Percentiles rank a stretch among this genome's conserved stretches.
These are phyloP conservation scores for Pseudogymnoascus sp. DNA, from an alignment of 2,329 filamentous ascomycete species.

Conservation along the genomic window DNA sequence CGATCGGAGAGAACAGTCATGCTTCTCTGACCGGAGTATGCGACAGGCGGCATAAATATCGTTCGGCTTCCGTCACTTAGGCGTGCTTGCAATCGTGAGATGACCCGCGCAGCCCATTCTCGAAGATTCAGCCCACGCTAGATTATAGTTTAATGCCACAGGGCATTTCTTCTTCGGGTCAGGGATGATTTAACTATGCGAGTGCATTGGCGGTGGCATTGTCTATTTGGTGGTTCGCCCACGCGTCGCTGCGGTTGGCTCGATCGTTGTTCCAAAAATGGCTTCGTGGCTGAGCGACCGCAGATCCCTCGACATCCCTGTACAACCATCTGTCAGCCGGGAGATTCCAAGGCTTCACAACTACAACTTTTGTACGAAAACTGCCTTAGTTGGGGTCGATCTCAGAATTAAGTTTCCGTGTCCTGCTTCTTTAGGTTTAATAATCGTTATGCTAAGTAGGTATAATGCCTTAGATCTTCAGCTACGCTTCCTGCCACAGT, in stretches of 20 bases:
- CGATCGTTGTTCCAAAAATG: background rate
- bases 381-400: background rate
- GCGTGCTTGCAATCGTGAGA: background rate
- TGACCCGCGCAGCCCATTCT: background rate
- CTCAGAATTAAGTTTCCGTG: background rate
- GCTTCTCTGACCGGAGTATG: too few relatives aligned
- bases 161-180: background rate
- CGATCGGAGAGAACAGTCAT: background rate
- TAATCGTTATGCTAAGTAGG: background rate
- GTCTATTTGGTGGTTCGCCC: background rate
- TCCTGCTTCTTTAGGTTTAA: constrained; percentile 3
- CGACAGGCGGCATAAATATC: too few relatives aligned
- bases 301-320: background rate
- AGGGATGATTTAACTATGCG: background rate
- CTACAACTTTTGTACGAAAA: background rate
- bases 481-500: background rate
- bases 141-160: background rate
- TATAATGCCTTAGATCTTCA: background rate
- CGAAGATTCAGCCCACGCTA: background rate
- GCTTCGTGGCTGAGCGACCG: background rate
- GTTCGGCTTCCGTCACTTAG: background rate
- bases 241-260: background rate
- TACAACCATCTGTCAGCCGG: background rate
- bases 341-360: background rate
- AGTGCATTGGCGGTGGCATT: background rate